Conservation (phyloP, 192 early-diverging fungal genomes). For the Entomortierella parvispora region DNA sequence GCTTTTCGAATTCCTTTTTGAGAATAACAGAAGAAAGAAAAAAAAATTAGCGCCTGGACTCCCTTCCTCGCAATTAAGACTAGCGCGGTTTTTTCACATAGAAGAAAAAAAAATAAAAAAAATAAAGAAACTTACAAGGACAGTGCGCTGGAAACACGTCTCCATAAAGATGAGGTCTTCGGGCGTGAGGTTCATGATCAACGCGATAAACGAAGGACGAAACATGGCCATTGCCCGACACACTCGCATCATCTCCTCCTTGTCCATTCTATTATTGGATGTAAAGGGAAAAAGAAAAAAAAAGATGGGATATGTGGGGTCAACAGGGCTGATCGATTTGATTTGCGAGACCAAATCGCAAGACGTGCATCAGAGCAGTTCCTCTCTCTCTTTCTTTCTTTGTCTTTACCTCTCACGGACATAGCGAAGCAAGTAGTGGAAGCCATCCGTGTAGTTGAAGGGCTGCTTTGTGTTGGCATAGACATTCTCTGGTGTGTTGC, state of each 20-base stretch:
- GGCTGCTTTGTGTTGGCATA: slow-evolving; percentile 84
- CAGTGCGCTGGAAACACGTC: slow-evolving; percentile 93
- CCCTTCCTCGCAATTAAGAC: too few species aligned
- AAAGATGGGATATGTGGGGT: background rate
- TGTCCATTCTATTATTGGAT: slow-evolving; percentile 77
- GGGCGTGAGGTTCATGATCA: slow-evolving; percentile 93
- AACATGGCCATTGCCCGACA: slow-evolving; percentile 89
- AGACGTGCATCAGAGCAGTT: background rate
- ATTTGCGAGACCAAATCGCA: background rate
- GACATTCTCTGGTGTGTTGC: slow-evolving; percentile 71
- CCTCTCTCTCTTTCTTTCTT: background rate
- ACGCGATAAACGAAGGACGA: slow-evolving; percentile 91
- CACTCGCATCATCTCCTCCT: slow-evolving; percentile 89
- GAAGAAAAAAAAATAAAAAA: background rate
- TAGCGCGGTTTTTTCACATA: too few species aligned
- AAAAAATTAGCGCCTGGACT: background rate
- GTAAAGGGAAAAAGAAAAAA: background rate
- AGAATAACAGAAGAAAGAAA: background rate
- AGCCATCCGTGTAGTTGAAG: slow-evolving; percentile 93
- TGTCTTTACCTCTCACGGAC: slow-evolving; percentile 74
- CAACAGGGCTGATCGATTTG: too few species aligned
- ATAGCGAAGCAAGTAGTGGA: slow-evolving; percentile 89
- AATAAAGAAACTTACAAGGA: slow-evolving; percentile 64
- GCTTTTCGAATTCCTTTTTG: slow-evolving; percentile 96
- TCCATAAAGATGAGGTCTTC: slow-evolving; percentile 98